These are phyloP conservation scores for Pichia norvegensis DNA, from an alignment of 1,139 yeast genomes.

Conservation along the genomic window DNA sequence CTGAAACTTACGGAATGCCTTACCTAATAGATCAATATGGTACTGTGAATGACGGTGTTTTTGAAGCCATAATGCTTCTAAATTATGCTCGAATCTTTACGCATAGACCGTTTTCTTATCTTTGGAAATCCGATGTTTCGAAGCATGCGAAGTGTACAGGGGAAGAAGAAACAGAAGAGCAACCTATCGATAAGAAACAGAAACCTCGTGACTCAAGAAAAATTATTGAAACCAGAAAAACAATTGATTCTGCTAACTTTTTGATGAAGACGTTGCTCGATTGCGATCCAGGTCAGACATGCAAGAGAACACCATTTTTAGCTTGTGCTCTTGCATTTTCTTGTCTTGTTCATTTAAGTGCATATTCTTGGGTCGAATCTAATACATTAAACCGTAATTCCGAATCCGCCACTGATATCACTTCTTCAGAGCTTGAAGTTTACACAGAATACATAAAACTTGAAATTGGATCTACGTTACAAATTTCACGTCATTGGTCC, in stretches of 20 bases:
- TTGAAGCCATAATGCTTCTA: conserved; percentile 38
- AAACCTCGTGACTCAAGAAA: conserved; percentile 32
- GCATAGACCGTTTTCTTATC: conserved; percentile 43
- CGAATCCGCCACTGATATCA: conserved; percentile 15
- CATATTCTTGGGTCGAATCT: conserved; percentile 42
- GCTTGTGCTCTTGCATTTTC: conserved; percentile 47
- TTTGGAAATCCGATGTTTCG: conserved; percentile 43
- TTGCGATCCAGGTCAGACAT: conserved; percentile 36
- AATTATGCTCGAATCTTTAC: conserved; percentile 45
- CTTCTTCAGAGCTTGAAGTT: conserved; percentile 33
- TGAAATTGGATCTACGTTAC: conserved; percentile 39
- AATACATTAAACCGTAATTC: conserved; percentile 13
- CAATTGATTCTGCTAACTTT: conserved; percentile 44
- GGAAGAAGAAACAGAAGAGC: conserved; percentile 19
- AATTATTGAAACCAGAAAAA: conserved; percentile 42
- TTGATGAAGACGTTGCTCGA: conserved; percentile 40
- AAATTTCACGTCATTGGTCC: conserved; percentile 42
- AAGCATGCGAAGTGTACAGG: conserved; percentile 36
- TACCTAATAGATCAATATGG: conserved; percentile 36
- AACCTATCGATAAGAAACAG: conserved; percentile 18
- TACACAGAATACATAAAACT: conserved; percentile 42
- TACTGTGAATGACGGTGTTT: conserved; percentile 42
- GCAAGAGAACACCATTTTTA: conserved; percentile 40
- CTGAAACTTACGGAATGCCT: conserved; percentile 36
- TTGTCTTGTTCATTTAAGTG: conserved; percentile 41